Evolutionary conservation across 2,329 filamentous ascomycete genomes (phyloP).

Genomic region (Paracoccidioides brasiliensis): DNA sequence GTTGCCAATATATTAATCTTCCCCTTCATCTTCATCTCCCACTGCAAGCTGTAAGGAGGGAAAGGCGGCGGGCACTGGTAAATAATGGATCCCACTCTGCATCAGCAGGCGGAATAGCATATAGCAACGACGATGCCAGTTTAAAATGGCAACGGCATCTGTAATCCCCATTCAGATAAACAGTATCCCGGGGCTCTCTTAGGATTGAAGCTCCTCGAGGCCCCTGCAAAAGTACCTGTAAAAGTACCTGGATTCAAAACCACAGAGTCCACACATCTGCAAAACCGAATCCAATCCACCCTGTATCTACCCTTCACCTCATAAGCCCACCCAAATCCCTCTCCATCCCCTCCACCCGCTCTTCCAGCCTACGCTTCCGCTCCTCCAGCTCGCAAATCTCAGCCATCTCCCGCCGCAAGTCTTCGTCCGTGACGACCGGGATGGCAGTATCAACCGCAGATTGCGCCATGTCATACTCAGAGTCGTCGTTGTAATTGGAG

Average conservation of each 20-base stretch:
- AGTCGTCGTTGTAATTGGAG: slow-evolving; percentile 40
- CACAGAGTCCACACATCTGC: no score
- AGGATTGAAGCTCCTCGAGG: no score
- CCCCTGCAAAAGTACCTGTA: no score
- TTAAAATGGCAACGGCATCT: no score
- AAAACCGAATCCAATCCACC: not conserved
- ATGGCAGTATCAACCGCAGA: not conserved
- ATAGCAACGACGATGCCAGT: no score
- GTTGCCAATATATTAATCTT: not conserved
- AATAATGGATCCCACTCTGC: not conserved
- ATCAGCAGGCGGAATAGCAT: no score
- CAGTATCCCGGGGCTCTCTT: no score
- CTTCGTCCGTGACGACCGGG: slow-evolving; percentile 28
- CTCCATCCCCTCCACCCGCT: slow-evolving; percentile 54
- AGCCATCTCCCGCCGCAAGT: slow-evolving; percentile 35
- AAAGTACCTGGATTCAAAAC: no score
- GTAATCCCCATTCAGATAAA: no score
- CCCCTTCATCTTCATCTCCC: not conserved
- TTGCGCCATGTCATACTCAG: slow-evolving; percentile 16
- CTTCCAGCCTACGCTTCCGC: slow-evolving; percentile 50
- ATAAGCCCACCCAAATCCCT: slow-evolving; percentile 51
- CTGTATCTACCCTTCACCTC: slow-evolving; percentile 25
- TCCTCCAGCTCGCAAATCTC: slow-evolving; percentile 49
- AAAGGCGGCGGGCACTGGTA: not conserved
- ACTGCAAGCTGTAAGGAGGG: not conserved